Conservation (phyloP, 2,329 filamentous ascomycete genomes). For the Aspergillus sp. region DNA sequence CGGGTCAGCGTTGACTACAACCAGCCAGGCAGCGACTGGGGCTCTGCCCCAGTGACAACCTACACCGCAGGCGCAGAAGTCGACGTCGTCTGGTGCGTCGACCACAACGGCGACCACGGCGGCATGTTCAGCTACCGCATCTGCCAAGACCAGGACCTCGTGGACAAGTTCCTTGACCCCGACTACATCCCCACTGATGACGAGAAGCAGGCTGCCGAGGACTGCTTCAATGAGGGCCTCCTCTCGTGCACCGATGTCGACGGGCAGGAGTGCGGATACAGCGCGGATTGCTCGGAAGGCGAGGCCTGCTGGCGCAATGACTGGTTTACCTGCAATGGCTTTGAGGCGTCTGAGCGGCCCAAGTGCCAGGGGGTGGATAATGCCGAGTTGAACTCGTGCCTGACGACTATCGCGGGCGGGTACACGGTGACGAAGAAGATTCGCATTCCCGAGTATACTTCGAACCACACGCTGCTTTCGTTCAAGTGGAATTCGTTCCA, state of each 20-base stretch:
- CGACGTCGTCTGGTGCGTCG: slow-evolving; percentile 61
- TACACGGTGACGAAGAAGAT: slow-evolving; percentile 60
- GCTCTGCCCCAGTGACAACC: slow-evolving; percentile 46
- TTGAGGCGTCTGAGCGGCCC: slow-evolving; percentile 22
- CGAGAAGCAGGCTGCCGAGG: slow-evolving; percentile 60
- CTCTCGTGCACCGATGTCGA: slow-evolving; percentile 56
- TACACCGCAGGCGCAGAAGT: slow-evolving; percentile 53
- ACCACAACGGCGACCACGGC: slow-evolving; percentile 61
- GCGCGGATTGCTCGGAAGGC: slow-evolving; percentile 51
- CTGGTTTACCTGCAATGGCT: slow-evolving; percentile 57
- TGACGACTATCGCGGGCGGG: slow-evolving; percentile 58
- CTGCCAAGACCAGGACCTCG: slow-evolving; percentile 56
- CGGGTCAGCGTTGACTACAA: slow-evolving; percentile 61
- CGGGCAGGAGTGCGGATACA: slow-evolving; percentile 56
- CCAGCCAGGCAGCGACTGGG: slow-evolving; percentile 52
- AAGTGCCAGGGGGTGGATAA: slow-evolving; percentile 53
- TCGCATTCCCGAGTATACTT: slow-evolving; percentile 54
- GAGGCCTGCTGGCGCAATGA: slow-evolving; percentile 56
- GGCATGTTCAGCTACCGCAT: slow-evolving; percentile 62
- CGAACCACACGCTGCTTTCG: slow-evolving; percentile 56
- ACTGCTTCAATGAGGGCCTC: slow-evolving; percentile 56
- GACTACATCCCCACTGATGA: slow-evolving; percentile 54
- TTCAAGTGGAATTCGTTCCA: slow-evolving; percentile 62
- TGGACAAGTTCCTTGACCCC: slow-evolving; percentile 56
- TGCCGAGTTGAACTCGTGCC: slow-evolving; percentile 50